phyloP scores from a whole-genome alignment of 176 grass and related monocot genomes.

The Triticum timopheevii region DNA sequence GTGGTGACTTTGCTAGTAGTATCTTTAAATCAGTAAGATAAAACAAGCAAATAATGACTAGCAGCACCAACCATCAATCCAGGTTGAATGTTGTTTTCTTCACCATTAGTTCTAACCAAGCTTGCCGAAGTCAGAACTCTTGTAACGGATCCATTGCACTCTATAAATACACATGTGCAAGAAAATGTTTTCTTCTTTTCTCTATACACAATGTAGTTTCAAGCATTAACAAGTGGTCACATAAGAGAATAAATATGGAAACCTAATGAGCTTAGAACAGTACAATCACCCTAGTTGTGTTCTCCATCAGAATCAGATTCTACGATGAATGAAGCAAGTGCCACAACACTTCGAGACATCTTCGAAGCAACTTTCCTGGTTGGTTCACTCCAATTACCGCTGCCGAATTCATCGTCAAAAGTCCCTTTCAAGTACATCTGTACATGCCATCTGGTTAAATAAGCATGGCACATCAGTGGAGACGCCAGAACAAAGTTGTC shows the following conservation, averaged over 20 bases:
- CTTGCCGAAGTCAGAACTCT: background rate
- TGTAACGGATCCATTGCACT: background rate
- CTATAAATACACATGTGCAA: background rate
- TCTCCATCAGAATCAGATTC: background rate
- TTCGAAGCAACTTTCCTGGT: background rate
- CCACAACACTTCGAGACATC: background rate
- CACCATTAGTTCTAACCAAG: background rate
- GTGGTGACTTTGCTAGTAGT: background rate
- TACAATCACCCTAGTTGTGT: background rate
- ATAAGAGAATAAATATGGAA: background rate
- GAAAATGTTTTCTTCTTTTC: background rate
- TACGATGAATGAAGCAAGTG: background rate
- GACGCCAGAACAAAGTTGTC: background rate
- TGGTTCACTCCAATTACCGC: background rate
- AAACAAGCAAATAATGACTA: background rate
- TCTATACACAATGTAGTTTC: background rate
- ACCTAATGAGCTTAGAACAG: background rate
- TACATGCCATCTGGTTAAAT: background rate
- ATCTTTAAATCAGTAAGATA: conserved; percentile 1
- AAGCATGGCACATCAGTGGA: background rate
- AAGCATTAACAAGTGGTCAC: background rate
- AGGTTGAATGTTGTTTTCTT: background rate
- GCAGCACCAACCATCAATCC: background rate
- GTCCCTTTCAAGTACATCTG: background rate
- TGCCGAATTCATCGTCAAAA: background rate